Percentiles rank a stretch among this genome's conserved stretches.
Evolutionary conservation across 1,284 basidiomycete genomes (phyloP).

Genomic region (Lignosus rhinocerotis): DNA sequence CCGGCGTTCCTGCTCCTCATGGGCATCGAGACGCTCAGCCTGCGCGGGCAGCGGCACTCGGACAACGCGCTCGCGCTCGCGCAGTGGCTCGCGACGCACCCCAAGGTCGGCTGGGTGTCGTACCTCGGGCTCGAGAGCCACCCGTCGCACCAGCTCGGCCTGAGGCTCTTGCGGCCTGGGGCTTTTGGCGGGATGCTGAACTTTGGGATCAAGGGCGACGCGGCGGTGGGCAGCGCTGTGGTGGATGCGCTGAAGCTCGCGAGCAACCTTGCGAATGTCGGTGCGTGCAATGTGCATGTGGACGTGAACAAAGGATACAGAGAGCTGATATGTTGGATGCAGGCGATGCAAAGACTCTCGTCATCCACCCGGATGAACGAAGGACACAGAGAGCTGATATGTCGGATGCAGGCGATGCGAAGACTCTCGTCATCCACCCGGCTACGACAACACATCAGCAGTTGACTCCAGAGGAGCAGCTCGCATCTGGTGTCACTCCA

Average conservation of each 20-base stretch:
- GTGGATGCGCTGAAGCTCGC: slow-evolving; percentile 79
- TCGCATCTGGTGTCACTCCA: slow-evolving; percentile 72
- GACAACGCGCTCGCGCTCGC: slow-evolving; percentile 79
- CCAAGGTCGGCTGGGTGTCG: slow-evolving; percentile 78
- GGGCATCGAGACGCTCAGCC: slow-evolving; percentile 84
- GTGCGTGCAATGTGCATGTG: slow-evolving; percentile 30
- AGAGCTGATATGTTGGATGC: not conserved
- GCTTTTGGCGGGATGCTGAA: slow-evolving; percentile 78
- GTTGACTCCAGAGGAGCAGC: slow-evolving; percentile 68
- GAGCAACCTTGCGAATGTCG: slow-evolving; percentile 78
- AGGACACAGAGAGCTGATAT: too few relatives aligned
- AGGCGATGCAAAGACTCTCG: slow-evolving; percentile 78
- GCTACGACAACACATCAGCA: slow-evolving; percentile 85
- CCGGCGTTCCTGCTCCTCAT: slow-evolving; percentile 80
- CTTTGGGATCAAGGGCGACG: slow-evolving; percentile 79
- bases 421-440: slow-evolving; percentile 84
- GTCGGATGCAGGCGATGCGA: slow-evolving; percentile 56
- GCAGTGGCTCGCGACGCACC: slow-evolving; percentile 70
- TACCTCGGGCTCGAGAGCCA: slow-evolving; percentile 77
- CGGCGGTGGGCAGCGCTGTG: slow-evolving; percentile 57
- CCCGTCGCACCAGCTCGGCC: slow-evolving; percentile 62
- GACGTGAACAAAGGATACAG: not conserved
- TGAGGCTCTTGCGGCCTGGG: slow-evolving; percentile 54
- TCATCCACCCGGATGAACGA: slow-evolving; percentile 66
- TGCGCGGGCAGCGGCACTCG: slow-evolving; percentile 78